These are phyloP conservation scores for Musa acuminata DNA, from an alignment of 176 grass and related monocot genomes.

Conservation along the genomic window DNA sequence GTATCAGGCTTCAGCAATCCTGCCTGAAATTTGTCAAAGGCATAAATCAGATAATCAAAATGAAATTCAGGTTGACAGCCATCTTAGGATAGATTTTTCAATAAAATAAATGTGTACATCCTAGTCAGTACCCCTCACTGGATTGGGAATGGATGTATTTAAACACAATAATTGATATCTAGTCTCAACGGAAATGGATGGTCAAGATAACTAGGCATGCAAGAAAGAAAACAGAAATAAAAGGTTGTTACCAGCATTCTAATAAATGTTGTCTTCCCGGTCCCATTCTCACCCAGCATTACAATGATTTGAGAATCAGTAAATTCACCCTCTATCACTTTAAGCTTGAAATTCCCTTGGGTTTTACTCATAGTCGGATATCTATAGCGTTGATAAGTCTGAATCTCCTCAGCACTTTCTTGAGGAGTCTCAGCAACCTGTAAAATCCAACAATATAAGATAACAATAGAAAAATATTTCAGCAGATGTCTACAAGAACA, in stretches of 20 bases:
- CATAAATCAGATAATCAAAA: background rate
- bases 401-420: conserved; percentile 65
- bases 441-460: conserved; percentile 3
- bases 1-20: conserved; percentile 65
- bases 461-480: background rate
- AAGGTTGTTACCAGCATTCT: conserved; percentile 47
- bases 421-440: conserved; percentile 68
- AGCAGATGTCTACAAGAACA: conserved; percentile 2
- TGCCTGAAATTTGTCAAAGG: conserved; percentile 28
- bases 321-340: conserved; percentile 61
- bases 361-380: conserved; percentile 94
- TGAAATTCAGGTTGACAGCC: background rate
- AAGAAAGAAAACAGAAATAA: background rate
- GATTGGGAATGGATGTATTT: background rate
- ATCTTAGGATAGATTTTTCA: background rate
- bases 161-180: background rate
- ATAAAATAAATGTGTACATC: too few relatives aligned
- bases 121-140: too few relatives aligned
- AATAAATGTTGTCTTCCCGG: conserved; percentile 84
- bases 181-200: too few relatives aligned
- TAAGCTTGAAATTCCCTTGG: conserved; percentile 65
- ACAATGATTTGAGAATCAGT: conserved; percentile 80
- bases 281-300: conserved; percentile 85
- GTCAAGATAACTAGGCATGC: too few relatives aligned
- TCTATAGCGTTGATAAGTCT: conserved; percentile 62